Evolutionary conservation across 345 rosid species (phyloP), one percentile per base, ranked within the genome.

Genomic region (Rhizophora mangle): DNA sequence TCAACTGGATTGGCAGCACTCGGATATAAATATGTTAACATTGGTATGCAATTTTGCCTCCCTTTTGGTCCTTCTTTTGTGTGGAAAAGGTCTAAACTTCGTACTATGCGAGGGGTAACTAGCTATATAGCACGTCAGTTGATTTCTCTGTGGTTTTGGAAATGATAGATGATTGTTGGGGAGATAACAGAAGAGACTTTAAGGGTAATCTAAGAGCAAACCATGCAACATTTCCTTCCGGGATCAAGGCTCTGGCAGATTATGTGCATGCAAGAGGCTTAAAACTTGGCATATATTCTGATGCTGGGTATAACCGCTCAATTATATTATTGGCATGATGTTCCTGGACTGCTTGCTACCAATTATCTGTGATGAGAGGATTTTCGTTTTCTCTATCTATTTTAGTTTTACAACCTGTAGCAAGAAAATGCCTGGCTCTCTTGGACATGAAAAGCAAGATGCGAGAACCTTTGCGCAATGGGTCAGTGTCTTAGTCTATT

Each of bases 401-500:
- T 13, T 62, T 70, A 75, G 74, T 3, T 64, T 31, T 39, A 47
- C 27, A 6, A 64, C 74, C 65, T 69, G 79, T 62, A 64, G 70
- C 74, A 75, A 70, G 61, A 69, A 69, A 64, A 75, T 75, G 74
- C 79, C 79, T 18, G 79, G 79, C n/a, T 75, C 79, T 34, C 79
- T 75, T 34, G 69, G 69, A 22, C 70, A 49, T 65, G 79, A 65
- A 55, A 43, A 70, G 22, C 79, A 70, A 54, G 71, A 75, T 51
- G 79, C 71, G 7, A 65, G 67, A 55, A 75, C 56, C 6, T 70
- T 70, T 65, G 79, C 68, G 8, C 32, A 59, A 39, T 75, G 79
- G 68, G 79, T 75, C 6, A 20, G 78, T 63, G 19, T 32, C 52
- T 18, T n/a, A 18, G 26, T 53, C 24, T 26, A 15, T 15, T 10